phyloP scores from a whole-genome alignment of 2,329 filamentous ascomycete genomes.

The Didymella arachidicola region DNA sequence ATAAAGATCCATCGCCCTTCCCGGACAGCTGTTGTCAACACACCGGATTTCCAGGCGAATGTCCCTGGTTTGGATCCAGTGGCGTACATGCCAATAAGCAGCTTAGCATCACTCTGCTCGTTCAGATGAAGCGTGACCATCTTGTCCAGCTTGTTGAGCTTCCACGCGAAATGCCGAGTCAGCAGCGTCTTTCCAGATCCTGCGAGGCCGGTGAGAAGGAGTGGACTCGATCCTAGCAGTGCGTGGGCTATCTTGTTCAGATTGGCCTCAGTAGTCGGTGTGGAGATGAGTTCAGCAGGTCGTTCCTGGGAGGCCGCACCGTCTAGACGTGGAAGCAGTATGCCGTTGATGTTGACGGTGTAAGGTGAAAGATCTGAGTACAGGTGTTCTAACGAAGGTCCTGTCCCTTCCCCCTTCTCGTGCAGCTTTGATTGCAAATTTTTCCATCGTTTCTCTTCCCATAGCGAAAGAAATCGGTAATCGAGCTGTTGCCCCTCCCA shows the following conservation, averaged over 20 bases:
- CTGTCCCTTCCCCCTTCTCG: constrained; percentile 4
- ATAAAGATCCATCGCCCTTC: constrained; percentile 98
- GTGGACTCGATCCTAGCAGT: constrained; percentile 72
- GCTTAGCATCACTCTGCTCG: constrained; percentile 97
- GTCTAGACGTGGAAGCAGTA: constrained; percentile 51
- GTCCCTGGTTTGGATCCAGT: constrained; percentile 86
- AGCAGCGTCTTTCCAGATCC: constrained; percentile 92
- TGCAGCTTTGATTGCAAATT: constrained; percentile 26
- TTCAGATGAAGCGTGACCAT: constrained; percentile 97
- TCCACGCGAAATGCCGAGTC: constrained; percentile 80
- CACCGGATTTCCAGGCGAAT: constrained; percentile 90
- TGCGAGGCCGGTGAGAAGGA: constrained; percentile 81
- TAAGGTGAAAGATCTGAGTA: constrained; percentile 40
- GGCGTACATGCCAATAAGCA: constrained; percentile 92
- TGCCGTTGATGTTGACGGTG: constrained; percentile 46
- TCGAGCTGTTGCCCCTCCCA: constrained; percentile 82
- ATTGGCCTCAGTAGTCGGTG: constrained; percentile 76
- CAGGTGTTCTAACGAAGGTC: constrained; percentile 8
- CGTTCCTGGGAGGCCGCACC: constrained; percentile 38
- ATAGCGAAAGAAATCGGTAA: constrained; percentile 74
- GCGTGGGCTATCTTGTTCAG: constrained; percentile 72
- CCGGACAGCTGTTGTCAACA: constrained; percentile 89
- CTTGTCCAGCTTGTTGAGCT: constrained; percentile 77
- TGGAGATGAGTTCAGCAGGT: constrained; percentile 61
- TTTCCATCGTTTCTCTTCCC: constrained; percentile 66